Percentiles rank a stretch among this genome's conserved stretches.
Evolutionary conservation across 495 filamentous ascomycete species (phyloP).

Genomic region (Platismatia glauca): DNA sequence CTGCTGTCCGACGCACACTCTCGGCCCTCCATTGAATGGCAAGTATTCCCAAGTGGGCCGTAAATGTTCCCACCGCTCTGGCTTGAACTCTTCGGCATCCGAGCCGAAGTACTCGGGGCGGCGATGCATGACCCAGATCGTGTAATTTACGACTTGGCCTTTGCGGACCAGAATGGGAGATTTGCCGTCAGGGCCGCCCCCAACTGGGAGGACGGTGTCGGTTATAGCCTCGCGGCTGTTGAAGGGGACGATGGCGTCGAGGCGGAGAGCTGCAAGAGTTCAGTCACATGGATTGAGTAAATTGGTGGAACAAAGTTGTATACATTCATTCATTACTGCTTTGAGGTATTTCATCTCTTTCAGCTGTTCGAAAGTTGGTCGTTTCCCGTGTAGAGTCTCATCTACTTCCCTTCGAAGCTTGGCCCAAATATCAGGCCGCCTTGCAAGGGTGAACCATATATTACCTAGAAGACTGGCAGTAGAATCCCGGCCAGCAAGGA

Average conservation of each 20-base stretch:
- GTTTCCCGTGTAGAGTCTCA: not conserved
- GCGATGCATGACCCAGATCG: constrained; percentile 41
- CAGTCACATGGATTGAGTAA: not conserved
- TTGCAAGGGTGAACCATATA: constrained; percentile 24
- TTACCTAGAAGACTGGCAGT: constrained; percentile 47
- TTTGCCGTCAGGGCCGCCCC: constrained; percentile 60
- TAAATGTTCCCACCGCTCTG: constrained; percentile 40
- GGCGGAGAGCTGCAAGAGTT: constrained; percentile 26
- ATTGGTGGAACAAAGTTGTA: not conserved
- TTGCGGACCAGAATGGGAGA: constrained; percentile 56
- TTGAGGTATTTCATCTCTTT: constrained; percentile 16
- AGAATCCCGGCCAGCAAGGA: constrained; percentile 44
- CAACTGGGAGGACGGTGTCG: constrained; percentile 64
- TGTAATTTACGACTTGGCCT: constrained; percentile 39
- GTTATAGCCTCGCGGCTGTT: constrained; percentile 60
- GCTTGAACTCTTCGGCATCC: constrained; percentile 42
- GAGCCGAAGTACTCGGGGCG: constrained; percentile 39
- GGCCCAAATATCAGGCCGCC: not conserved
- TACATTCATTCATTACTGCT: constrained; percentile 27
- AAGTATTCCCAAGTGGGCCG: constrained; percentile 49
- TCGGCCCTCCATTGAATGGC: constrained; percentile 55
- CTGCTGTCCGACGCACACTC: constrained; percentile 33
- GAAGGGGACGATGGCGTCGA: constrained; percentile 67
- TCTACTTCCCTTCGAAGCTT: constrained; percentile 16
- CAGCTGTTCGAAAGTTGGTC: not conserved